Evolutionary conservation across 2,329 filamentous ascomycete genomes (phyloP).

Genomic region (Esteya vermicola): DNA sequence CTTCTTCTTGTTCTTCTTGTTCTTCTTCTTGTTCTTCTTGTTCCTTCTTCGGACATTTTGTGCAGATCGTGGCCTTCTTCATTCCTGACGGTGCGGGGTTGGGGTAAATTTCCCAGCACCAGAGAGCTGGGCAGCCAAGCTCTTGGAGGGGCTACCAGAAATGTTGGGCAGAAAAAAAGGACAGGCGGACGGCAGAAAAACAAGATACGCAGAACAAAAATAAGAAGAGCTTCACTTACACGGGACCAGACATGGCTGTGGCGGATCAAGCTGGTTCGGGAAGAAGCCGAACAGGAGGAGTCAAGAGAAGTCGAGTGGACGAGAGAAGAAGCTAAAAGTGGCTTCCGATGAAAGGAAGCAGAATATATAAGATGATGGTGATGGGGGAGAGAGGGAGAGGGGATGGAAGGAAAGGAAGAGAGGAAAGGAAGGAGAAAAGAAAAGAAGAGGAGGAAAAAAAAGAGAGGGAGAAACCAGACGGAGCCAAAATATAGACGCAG

Average conservation of each 20-base stretch:
- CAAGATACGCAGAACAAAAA: not conserved
- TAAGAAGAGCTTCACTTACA: constrained; percentile 37
- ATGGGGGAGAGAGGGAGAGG: not conserved
- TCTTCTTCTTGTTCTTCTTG: no score
- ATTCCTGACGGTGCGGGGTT: constrained; percentile 8
- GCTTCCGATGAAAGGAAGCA: not conserved
- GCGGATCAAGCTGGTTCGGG: not conserved
- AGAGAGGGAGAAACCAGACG: no score
- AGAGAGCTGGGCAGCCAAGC: not conserved
- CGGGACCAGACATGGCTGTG: constrained; percentile 45
- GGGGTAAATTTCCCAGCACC: constrained; percentile 7
- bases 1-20: no score
- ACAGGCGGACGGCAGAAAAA: not conserved
- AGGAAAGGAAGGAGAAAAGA: not conserved
- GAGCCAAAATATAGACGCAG: constrained; percentile 7
- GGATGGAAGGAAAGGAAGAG: not conserved
- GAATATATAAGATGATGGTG: not conserved
- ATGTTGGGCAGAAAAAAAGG: not conserved
- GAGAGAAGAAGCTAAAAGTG: not conserved
- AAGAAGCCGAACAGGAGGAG: not conserved
- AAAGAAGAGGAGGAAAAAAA: not conserved
- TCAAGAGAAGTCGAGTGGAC: not conserved
- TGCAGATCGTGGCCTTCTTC: no score
- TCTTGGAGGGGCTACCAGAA: not conserved
- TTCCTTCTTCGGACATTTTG: not conserved